Conservation (phyloP, 179 eudicot species). For the Spergularia azorica region DNA sequence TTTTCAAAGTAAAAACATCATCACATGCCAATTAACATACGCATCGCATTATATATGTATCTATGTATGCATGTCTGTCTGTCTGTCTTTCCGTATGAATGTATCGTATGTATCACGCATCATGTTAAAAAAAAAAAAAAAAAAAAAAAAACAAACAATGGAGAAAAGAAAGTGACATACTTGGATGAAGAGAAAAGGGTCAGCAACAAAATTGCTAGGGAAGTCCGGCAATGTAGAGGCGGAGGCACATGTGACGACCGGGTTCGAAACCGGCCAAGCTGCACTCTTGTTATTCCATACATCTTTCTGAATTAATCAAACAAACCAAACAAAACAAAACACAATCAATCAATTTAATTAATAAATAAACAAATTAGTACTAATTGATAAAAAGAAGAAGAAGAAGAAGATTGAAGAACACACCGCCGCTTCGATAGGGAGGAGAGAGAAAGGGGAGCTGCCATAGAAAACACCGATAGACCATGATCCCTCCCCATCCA, state of each 20-base stretch:
- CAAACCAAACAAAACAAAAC: neutral
- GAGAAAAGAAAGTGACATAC: constrained; percentile 33
- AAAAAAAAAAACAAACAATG: neutral
- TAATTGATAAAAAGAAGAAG: neutral
- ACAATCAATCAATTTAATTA: neutral
- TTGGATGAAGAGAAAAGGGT: constrained; percentile 81
- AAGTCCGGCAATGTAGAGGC: constrained; percentile 61
- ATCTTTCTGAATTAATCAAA: constrained; percentile 46
- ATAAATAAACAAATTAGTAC: neutral
- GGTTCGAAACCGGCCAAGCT: constrained; percentile 96
- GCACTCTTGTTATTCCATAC: constrained; percentile 57
- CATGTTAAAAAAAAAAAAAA: neutral
- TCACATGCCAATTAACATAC: no score
- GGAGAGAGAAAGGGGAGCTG: constrained; percentile 69
- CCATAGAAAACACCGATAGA: constrained; percentile 84
- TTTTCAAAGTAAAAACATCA: no score
- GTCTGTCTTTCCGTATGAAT: no score
- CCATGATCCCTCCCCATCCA: constrained; percentile 87
- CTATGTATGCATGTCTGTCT: no score
- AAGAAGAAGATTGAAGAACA: no score
- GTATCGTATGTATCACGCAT: no score
- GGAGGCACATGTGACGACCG: constrained; percentile 83
- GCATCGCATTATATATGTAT: no score
- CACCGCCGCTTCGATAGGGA: constrained; percentile 59
- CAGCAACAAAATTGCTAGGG: constrained; percentile 95